Conservation (phyloP, 164 flowering plant genomes). For the Macadamia integrifolia region DNA sequence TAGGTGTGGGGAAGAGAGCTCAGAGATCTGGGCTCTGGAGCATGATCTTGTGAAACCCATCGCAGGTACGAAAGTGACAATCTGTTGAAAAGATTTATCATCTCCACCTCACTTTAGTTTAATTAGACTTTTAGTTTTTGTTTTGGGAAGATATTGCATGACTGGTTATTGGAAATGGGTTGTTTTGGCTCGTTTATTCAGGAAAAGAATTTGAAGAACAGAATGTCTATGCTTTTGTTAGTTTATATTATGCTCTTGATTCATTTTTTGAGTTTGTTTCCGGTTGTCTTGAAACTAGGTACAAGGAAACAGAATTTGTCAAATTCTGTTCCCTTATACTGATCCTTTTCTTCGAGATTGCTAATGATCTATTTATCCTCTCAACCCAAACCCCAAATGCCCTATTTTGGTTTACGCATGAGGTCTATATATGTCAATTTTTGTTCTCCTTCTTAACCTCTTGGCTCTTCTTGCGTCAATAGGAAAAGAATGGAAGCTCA, state of each 20-base stretch:
- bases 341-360: not conserved
- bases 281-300: not conserved
- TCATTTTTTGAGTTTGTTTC: not conserved
- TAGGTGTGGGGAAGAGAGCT: constrained; percentile 2
- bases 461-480: not conserved
- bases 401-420: too few relatives aligned
- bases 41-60: constrained; percentile 5
- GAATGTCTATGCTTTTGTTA: not conserved
- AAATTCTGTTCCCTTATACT: not conserved
- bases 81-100: constrained; percentile 1
- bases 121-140: too few relatives aligned
- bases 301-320: too few relatives aligned
- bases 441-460: not conserved
- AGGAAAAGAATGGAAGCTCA: not conserved
- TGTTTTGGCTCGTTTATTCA: not conserved
- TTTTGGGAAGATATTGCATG: not conserved
- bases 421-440: too few relatives aligned
- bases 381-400: too few relatives aligned
- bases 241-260: not conserved
- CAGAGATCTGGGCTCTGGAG: constrained; percentile 19
- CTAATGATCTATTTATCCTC: not conserved
- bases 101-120: not conserved
- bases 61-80: constrained; percentile 15
- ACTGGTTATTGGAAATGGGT: constrained; percentile 10
- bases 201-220: not conserved